Conservation (phyloP, 2,329 filamentous ascomycete genomes). For the Immersiporthe knoxdaviesiana region DNA sequence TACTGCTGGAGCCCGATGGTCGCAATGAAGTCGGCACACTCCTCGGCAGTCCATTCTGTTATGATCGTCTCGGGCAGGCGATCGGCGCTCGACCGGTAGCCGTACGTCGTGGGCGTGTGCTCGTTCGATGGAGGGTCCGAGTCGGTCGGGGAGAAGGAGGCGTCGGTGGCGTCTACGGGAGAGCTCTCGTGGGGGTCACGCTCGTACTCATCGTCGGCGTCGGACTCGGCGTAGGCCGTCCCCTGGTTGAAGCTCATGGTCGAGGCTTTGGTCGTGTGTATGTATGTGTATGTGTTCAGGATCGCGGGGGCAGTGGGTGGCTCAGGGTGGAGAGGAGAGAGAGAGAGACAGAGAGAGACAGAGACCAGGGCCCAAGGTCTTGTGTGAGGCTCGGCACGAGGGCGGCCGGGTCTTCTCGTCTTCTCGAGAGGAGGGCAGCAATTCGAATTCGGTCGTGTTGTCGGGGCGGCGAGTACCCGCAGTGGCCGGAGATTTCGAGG, state of each 20-base stretch:
- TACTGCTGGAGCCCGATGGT: slow-evolving; percentile 82
- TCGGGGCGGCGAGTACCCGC: slow-evolving; percentile 17
- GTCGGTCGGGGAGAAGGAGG: slow-evolving; percentile 70
- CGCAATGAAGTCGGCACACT: slow-evolving; percentile 87
- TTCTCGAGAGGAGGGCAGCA: background rate
- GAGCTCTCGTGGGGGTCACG: slow-evolving; percentile 70
- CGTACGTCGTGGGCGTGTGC: slow-evolving; percentile 80
- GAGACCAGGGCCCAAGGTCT: background rate
- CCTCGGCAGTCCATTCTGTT: slow-evolving; percentile 80
- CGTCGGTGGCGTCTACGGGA: slow-evolving; percentile 66
- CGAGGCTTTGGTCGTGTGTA: background rate
- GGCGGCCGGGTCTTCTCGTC: background rate
- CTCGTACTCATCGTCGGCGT: slow-evolving; percentile 84
- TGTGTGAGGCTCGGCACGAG: background rate
- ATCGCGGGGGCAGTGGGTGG: background rate
- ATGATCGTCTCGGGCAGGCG: slow-evolving; percentile 74
- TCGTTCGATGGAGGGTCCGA: slow-evolving; percentile 72
- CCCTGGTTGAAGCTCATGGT: slow-evolving; percentile 66
- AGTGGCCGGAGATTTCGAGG: slow-evolving; percentile 11
- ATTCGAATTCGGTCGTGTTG: background rate
- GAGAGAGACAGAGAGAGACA: background rate
- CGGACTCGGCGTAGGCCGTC: slow-evolving; percentile 76
- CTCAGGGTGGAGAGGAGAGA: background rate
- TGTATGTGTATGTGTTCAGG: background rate
- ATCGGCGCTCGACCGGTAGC: slow-evolving; percentile 66